phyloP scores from a whole-genome alignment of 805 yeast species.

The Priceomyces medius region DNA sequence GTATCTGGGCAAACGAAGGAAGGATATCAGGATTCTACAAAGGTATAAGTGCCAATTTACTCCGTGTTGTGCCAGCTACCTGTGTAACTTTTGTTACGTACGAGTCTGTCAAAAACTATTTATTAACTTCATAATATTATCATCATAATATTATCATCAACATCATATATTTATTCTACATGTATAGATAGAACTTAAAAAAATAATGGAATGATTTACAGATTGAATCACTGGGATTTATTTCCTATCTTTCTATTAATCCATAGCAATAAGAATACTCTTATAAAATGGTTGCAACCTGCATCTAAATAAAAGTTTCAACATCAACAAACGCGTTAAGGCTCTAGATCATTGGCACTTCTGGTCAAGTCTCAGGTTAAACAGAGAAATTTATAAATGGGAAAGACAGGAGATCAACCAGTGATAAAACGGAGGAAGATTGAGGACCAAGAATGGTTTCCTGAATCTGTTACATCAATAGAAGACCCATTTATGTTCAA shows the following conservation, averaged over 20 bases:
- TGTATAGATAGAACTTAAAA: too few relatives aligned
- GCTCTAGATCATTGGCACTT: not conserved
- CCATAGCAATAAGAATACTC: too few relatives aligned
- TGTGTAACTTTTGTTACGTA: slow-evolving; percentile 86
- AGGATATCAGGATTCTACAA: slow-evolving; percentile 66
- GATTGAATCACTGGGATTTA: too few relatives aligned
- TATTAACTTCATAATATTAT: too few relatives aligned
- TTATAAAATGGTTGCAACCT: not conserved
- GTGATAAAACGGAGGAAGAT: slow-evolving; percentile 3
- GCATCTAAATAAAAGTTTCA: not conserved
- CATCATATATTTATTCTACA: too few relatives aligned
- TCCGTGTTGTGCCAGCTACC: slow-evolving; percentile 89
- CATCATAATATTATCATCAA: too few relatives aligned
- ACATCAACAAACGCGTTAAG: not conserved
- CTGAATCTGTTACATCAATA: slow-evolving; percentile 32
- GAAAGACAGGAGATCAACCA: not conserved
- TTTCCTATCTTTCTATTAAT: too few relatives aligned
- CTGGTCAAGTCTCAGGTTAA: too few relatives aligned
- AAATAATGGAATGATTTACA: too few relatives aligned
- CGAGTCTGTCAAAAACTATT: slow-evolving; percentile 48
- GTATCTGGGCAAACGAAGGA: slow-evolving; percentile 54
- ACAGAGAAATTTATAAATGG: not conserved
- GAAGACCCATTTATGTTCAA: slow-evolving; percentile 25
- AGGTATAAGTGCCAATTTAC: slow-evolving; percentile 74
- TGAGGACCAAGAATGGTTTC: slow-evolving; percentile 27